These are phyloP conservation scores for Elsinoe perseae DNA, from an alignment of 2,329 filamentous ascomycete genomes.

Conservation along the genomic window DNA sequence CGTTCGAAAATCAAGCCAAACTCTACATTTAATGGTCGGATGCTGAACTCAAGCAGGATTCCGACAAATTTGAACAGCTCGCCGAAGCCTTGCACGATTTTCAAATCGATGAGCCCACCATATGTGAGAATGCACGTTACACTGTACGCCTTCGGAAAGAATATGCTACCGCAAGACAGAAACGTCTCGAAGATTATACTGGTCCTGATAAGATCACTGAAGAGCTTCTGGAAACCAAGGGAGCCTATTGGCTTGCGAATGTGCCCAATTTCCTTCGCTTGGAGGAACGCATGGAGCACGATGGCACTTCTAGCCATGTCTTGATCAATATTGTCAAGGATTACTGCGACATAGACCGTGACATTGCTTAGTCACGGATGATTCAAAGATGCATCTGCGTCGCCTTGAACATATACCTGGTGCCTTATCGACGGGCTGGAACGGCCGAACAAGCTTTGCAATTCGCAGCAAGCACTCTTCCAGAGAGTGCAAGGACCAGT, in stretches of 20 bases:
- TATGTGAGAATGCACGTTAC: not conserved
- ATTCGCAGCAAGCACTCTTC: not conserved
- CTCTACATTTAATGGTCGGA: not conserved
- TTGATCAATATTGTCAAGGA: not conserved
- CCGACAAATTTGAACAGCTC: not conserved
- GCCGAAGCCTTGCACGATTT: not conserved
- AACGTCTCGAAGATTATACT: not conserved
- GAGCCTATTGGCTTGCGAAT: not conserved
- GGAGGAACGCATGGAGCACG: not conserved
- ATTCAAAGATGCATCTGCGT: constrained; percentile 5
- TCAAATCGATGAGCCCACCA: not conserved
- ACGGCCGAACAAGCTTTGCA: not conserved
- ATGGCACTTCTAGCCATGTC: not conserved
- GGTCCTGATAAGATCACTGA: not conserved
- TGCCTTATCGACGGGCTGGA: not conserved
- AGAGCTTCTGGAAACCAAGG: not conserved
- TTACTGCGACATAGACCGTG: not conserved
- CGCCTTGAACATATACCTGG: not conserved
- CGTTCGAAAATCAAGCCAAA: not conserved
- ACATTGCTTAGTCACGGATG: constrained; percentile 11
- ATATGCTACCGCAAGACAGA: not conserved
- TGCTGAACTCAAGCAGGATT: not conserved
- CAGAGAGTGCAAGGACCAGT: not conserved
- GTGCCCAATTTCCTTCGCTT: not conserved
- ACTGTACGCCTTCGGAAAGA: not conserved